Evolutionary conservation across 2,329 filamentous ascomycete species (phyloP).

Genomic region (Aspergillus fumigatiaffinis): DNA sequence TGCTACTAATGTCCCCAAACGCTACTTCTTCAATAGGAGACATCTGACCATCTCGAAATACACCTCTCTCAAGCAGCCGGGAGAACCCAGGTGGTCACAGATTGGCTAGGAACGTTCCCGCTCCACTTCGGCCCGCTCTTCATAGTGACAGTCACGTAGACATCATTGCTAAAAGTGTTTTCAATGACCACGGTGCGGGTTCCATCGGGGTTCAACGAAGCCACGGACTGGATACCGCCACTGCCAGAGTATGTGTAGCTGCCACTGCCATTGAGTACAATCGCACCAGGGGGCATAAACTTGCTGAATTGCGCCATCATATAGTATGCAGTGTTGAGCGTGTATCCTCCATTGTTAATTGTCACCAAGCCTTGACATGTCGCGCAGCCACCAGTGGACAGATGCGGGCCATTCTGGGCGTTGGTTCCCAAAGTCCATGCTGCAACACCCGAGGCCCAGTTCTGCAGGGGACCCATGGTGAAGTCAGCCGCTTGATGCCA

Average conservation of each 20-base stretch:
- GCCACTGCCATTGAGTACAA: constrained; percentile 41
- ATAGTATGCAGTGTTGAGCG: constrained; percentile 49
- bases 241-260: constrained; percentile 43
- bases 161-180: constrained; percentile 46
- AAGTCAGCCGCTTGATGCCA: constrained; percentile 26
- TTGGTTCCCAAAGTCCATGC: constrained; percentile 31
- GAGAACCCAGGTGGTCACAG: constrained; percentile 28
- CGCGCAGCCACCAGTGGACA: constrained; percentile 24
- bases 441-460: constrained; percentile 26
- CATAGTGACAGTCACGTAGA: constrained; percentile 36
- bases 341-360: constrained; percentile 39
- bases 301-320: constrained; percentile 52
- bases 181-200: constrained; percentile 45
- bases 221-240: constrained; percentile 42
- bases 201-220: constrained; percentile 46
- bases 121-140: constrained; percentile 24
- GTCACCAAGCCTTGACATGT: constrained; percentile 26
- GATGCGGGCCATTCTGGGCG: constrained; percentile 23
- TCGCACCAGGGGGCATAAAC: constrained; percentile 47
- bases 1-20: no score
- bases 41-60: no score
- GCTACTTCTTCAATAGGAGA: no score
- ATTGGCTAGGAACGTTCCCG: constrained; percentile 24
- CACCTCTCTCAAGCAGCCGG: constrained; percentile 6
- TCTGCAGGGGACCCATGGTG: constrained; percentile 28